Percentiles rank a stretch among this genome's conserved stretches.
Evolutionary conservation across 148 eudicot species (phyloP).

Genomic region (Silene conica): DNA sequence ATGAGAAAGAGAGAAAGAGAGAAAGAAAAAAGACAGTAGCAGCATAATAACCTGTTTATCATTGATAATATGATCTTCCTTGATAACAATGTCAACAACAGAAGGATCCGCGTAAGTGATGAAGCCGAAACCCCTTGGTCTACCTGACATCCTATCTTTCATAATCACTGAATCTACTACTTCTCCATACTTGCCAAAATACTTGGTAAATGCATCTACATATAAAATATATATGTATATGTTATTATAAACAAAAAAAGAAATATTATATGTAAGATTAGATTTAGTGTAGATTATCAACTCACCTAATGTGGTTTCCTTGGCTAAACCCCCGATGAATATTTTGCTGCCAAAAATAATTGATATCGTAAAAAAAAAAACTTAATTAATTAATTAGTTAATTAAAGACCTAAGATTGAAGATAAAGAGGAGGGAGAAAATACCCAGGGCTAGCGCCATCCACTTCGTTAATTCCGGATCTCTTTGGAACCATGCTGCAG

Average conservation of each 20-base stretch:
- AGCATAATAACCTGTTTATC: conserved; percentile 50
- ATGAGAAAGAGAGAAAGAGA: too few relatives aligned
- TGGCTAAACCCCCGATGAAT: conserved; percentile 64
- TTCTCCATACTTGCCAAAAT: conserved; percentile 74
- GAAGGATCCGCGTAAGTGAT: conserved; percentile 60
- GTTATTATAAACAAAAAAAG: too few relatives aligned
- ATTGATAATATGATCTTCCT: conserved; percentile 53
- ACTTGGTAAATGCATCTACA: conserved; percentile 47
- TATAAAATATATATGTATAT: too few relatives aligned
- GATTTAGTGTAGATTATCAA: background rate
- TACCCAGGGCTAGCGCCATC: conserved; percentile 80
- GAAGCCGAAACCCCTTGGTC: conserved; percentile 76
- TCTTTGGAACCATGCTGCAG: conserved; percentile 40
- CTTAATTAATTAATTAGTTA: background rate
- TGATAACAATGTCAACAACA: conserved; percentile 58
- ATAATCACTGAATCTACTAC: conserved; percentile 66
- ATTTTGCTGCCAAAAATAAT: conserved; percentile 44
- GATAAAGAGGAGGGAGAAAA: conserved; percentile 1
- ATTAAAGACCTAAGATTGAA: background rate
- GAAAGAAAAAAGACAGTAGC: too few relatives aligned
- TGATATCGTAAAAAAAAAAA: background rate
- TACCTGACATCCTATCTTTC: conserved; percentile 61
- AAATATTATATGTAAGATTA: background rate
- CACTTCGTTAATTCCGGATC: conserved; percentile 35
- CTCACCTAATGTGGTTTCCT: conserved; percentile 55